Evolutionary conservation across 1,139 yeast species (phyloP).

Genomic region (Candida albicans): DNA sequence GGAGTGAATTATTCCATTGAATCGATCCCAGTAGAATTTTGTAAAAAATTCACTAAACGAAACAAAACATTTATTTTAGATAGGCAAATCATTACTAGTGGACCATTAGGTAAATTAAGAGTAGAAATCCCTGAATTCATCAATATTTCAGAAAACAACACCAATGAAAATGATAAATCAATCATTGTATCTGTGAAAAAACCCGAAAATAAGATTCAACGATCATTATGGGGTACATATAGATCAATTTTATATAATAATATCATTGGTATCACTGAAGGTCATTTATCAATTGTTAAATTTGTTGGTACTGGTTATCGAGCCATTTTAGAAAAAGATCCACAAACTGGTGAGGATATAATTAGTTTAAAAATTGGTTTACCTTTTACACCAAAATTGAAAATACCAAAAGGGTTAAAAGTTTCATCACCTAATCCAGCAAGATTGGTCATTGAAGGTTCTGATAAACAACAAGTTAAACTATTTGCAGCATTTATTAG

Average conservation of each 20-base stretch:
- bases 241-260: conserved; percentile 78
- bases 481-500: conserved; percentile 88
- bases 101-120: conserved; percentile 74
- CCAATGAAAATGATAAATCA: conserved; percentile 28
- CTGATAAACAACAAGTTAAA: conserved; percentile 83
- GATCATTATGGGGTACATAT: conserved; percentile 94
- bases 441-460: conserved; percentile 80
- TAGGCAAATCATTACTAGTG: conserved; percentile 63
- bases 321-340: conserved; percentile 62
- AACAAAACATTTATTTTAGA: conserved; percentile 58
- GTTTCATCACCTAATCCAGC: conserved; percentile 88
- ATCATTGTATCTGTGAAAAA: conserved; percentile 59
- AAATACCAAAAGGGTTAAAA: conserved; percentile 74
- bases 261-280: conserved; percentile 86
- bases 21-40: conserved; percentile 42
- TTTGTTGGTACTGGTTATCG: conserved; percentile 98
- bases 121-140: conserved; percentile 76
- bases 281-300: conserved; percentile 82
- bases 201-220: conserved; percentile 63
- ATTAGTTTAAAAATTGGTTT: conserved; percentile 78
- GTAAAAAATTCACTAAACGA: conserved; percentile 69
- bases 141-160: conserved; percentile 26
- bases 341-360: conserved; percentile 50
- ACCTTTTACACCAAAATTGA: conserved; percentile 66
- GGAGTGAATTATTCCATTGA: conserved; percentile 37